Evolutionary conservation across 139 green algal species (phyloP).

Genomic region (Cymbomonas tetramitiformis): DNA sequence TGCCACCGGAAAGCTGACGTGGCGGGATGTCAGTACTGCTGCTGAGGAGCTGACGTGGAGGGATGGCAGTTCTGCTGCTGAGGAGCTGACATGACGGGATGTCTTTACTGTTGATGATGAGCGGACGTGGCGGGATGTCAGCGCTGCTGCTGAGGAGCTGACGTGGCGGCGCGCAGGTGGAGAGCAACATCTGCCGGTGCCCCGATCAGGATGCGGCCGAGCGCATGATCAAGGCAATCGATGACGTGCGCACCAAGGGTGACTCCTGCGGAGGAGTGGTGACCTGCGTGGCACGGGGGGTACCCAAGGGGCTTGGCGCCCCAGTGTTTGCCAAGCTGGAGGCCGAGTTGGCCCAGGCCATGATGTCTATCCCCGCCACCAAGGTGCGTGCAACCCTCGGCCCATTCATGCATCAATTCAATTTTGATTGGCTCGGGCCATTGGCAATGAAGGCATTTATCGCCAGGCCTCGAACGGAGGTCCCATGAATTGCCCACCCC

Average conservation of each 20-base stretch:
- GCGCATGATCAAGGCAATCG: constrained; percentile 83
- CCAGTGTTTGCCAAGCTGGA: constrained; percentile 98
- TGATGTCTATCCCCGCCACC: constrained; percentile 86
- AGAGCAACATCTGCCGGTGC: constrained; percentile 89
- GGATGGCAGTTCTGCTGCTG: too few species aligned
- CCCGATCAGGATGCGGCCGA: constrained; percentile 67
- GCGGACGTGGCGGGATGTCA: too few species aligned
- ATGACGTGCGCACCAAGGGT: constrained; percentile 71
- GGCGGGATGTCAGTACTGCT: too few species aligned
- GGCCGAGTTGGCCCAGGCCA: constrained; percentile 85
- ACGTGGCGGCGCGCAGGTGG: constrained; percentile 45
- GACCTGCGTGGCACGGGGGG: constrained; percentile 84
- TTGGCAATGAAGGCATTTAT: background rate
- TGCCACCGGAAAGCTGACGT: too few species aligned
- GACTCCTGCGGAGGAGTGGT: constrained; percentile 92
- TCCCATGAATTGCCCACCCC: background rate
- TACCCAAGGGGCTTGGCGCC: constrained; percentile 66
- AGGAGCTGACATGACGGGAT: too few species aligned
- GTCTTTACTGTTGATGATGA: too few species aligned
- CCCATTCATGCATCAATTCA: constrained; percentile 9
- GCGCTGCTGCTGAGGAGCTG: too few species aligned
- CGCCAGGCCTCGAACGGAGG: too few species aligned
- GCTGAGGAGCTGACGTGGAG: too few species aligned
- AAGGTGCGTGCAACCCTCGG: too few species aligned
- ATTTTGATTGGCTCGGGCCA: background rate